Conservation (phyloP, 2,329 filamentous ascomycete genomes). For the Apiospora koreana region DNA sequence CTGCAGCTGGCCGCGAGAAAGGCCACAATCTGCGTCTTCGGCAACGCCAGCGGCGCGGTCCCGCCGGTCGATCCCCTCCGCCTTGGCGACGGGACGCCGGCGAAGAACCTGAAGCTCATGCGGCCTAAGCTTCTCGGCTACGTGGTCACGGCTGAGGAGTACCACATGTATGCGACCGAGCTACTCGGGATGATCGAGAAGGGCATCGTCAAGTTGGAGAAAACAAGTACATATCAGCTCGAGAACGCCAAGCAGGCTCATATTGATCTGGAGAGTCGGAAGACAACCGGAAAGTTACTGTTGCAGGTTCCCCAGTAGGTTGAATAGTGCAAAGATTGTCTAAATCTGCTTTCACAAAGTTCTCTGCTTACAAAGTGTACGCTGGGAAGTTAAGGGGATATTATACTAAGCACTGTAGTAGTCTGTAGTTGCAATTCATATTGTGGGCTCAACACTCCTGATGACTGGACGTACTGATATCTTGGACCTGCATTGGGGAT, state of each 20-base stretch:
- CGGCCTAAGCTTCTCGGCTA: constrained; percentile 76
- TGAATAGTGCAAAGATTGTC: too few species aligned
- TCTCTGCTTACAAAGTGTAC: too few species aligned
- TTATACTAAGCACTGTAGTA: too few species aligned
- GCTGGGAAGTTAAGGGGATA: too few species aligned
- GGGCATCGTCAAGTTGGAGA: constrained; percentile 62
- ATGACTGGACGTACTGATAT: too few species aligned
- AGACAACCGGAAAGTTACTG: constrained; percentile 82
- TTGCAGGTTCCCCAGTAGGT: constrained; percentile 43
- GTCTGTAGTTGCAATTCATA: too few species aligned
- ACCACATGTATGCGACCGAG: constrained; percentile 69
- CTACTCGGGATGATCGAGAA: constrained; percentile 71
- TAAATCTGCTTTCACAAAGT: too few species aligned
- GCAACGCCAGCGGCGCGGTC: constrained; percentile 77
- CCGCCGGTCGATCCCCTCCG: constrained; percentile 61
- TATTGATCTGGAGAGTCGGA: constrained; percentile 75
- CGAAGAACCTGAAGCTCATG: constrained; percentile 75
- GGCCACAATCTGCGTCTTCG: constrained; percentile 76
- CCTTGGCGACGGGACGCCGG: constrained; percentile 48
- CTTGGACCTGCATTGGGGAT: too few species aligned
- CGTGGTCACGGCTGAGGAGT: constrained; percentile 67
- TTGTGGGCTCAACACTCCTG: too few species aligned
- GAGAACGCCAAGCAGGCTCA: constrained; percentile 74
- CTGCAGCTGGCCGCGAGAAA: constrained; percentile 75
- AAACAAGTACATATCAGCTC: constrained; percentile 73